Evolutionary conservation across 306 rosid species (phyloP), one percentile per base, ranked within the genome.

Genomic region (Vigna reflexopilosa): DNA sequence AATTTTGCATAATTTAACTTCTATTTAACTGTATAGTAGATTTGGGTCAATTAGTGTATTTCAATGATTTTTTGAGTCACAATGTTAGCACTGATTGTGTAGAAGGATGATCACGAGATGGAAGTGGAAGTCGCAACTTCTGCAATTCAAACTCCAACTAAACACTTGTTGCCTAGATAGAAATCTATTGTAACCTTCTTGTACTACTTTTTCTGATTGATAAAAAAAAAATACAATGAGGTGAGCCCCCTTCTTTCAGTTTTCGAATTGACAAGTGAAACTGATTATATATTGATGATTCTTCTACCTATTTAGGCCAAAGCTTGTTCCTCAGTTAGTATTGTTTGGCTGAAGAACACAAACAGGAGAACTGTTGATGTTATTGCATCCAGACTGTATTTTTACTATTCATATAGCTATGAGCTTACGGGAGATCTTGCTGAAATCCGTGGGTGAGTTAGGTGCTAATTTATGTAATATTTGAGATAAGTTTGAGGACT

Each of bases 61-160:
- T 34, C 54, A 11, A 49, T 64, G 59, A 52, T 85, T 26, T 79
- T 56, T 77, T 4, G 30, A 57, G 67, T 70, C 54, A 28, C 73
- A 72, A 20, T 28, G 51, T 26, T 47, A 32, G 38, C 54, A 57
- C 61, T 34, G 28, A 19, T 64, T 77, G 67, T 85, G 16, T 69
- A 95, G 98, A 98, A 89, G 0, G 94, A 86, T 58, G 98, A 87
- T n/a, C 92, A 87, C 9, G 98, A 92, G 80, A 95, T 95, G 98
- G 98, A 93, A 48, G 97, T 95, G 51, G 98, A 95, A 52, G 90
- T 91, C 3, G 96, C 90, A 52, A 86, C 98, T 14, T 90, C 97
- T 48, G 87, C 89, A 20, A 80, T 89, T 79, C 98, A 87, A 77
- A 83, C 84, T 70, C 82, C 88, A 0, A 40, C 80, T n/a, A 95